Evolutionary conservation across 2,329 filamentous ascomycete genomes (phyloP).

Genomic region (Sporothrix mexicana): DNA sequence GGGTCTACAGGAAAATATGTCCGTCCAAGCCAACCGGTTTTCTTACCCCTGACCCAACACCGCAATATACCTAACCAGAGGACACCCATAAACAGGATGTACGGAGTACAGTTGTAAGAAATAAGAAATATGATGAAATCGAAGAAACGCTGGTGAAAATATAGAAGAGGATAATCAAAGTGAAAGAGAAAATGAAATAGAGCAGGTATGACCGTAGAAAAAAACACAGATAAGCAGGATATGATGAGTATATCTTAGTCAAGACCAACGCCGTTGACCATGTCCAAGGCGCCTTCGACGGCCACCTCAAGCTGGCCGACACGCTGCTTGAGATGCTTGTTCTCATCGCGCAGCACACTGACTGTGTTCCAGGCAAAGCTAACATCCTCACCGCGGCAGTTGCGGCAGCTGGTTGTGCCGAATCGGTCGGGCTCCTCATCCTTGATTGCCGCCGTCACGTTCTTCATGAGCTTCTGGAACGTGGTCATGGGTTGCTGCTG

Average conservation of each 20-base stretch:
- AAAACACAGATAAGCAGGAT: not conserved
- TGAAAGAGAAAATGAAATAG: not conserved
- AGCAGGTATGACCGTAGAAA: conserved; percentile 29
- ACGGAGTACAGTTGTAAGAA: not conserved
- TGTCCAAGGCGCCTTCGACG: conserved; percentile 66
- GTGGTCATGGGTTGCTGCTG: conserved; percentile 49
- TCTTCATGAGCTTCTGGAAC: conserved; percentile 57
- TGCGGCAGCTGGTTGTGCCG: conserved; percentile 50
- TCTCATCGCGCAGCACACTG: conserved; percentile 66
- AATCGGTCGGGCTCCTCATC: conserved; percentile 39
- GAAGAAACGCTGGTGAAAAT: conserved; percentile 24
- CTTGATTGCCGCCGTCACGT: conserved; percentile 48
- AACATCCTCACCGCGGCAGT: conserved; percentile 63
- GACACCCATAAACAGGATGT: too few species aligned
- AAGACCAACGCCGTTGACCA: conserved; percentile 61
- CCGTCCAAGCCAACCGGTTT: not conserved
- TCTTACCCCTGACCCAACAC: not conserved
- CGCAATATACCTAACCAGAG: not conserved
- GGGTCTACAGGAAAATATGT: not conserved
- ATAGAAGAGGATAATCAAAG: not conserved
- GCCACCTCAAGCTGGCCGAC: conserved; percentile 64
- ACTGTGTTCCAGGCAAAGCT: conserved; percentile 70
- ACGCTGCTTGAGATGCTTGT: conserved; percentile 63
- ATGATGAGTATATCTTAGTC: conserved; percentile 37
- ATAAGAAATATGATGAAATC: not conserved